Evolutionary conservation across 495 filamentous ascomycete genomes (phyloP).

Genomic region (Penicillium paradoxum): DNA sequence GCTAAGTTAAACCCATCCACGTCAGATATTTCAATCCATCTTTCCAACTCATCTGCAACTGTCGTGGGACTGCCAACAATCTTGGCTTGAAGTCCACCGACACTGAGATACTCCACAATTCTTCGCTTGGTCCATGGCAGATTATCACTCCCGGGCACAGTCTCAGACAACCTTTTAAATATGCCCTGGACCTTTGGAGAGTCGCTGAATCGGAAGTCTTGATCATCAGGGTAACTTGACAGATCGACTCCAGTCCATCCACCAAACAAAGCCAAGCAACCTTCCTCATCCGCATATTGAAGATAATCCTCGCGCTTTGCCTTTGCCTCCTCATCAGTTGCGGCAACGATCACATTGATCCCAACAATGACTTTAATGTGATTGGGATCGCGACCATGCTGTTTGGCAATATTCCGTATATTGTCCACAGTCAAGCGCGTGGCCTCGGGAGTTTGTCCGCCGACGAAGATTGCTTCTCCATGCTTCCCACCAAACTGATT

Average conservation of each 20-base stretch:
- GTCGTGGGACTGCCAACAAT: slow-evolving; percentile 41
- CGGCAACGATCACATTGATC: slow-evolving; percentile 43
- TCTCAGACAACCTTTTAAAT: slow-evolving; percentile 23
- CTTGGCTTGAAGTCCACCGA: slow-evolving; percentile 47
- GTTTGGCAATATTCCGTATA: slow-evolving; percentile 39
- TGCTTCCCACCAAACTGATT: slow-evolving; percentile 52
- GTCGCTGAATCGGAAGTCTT: slow-evolving; percentile 43
- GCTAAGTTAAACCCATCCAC: slow-evolving; percentile 52
- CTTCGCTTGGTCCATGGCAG: slow-evolving; percentile 53
- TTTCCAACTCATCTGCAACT: slow-evolving; percentile 48
- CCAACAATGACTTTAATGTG: slow-evolving; percentile 51
- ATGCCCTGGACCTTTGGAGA: slow-evolving; percentile 23
- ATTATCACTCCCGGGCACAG: slow-evolving; percentile 33
- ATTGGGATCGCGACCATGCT: slow-evolving; percentile 42
- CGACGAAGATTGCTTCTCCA: slow-evolving; percentile 54
- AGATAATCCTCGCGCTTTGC: slow-evolving; percentile 46
- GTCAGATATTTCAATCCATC: slow-evolving; percentile 42
- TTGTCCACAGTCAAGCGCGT: slow-evolving; percentile 46
- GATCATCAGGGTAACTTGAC: slow-evolving; percentile 46
- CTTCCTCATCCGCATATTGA: slow-evolving; percentile 52
- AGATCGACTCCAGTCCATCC: slow-evolving; percentile 61
- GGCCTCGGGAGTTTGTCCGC: slow-evolving; percentile 42
- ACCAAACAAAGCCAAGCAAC: slow-evolving; percentile 54
- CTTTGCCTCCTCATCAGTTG: slow-evolving; percentile 49
- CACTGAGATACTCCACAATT: slow-evolving; percentile 49